Conservation (phyloP, 768 basidiomycete species). For the Xerocomus potaroensis region DNA sequence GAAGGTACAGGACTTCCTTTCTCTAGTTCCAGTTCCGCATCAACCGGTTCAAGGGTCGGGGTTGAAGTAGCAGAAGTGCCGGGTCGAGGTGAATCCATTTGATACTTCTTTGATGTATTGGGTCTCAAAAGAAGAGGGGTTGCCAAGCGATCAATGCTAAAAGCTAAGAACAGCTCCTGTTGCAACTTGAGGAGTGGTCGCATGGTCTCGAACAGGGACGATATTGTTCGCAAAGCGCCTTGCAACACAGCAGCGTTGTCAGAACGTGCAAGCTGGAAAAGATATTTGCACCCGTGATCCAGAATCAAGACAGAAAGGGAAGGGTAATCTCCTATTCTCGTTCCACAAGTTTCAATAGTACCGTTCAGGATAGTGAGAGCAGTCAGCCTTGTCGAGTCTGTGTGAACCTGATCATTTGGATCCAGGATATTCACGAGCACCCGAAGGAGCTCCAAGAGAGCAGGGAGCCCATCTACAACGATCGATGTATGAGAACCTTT, state of each 20-base stretch:
- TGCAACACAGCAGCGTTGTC: constrained; percentile 80
- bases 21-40: constrained; percentile 42
- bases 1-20: constrained; percentile 48
- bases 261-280: constrained; percentile 94
- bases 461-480: constrained; percentile 76
- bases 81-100: constrained; percentile 46
- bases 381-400: constrained; percentile 89
- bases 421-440: constrained; percentile 95
- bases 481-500: background rate
- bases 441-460: constrained; percentile 86
- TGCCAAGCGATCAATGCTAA: constrained; percentile 87
- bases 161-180: constrained; percentile 91
- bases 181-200: constrained; percentile 85
- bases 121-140: constrained; percentile 40
- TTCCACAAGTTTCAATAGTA: constrained; percentile 82
- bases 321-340: constrained; percentile 69
- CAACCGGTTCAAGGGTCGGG: constrained; percentile 38
- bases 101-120: constrained; percentile 29
- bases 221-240: constrained; percentile 76
- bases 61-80: constrained; percentile 45
- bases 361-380: constrained; percentile 85
- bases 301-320: constrained; percentile 73
- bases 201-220: constrained; percentile 86
- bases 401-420: constrained; percentile 91
- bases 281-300: constrained; percentile 91